Evolutionary conservation across 306 rosid species (phyloP).

Genomic region (Lablab purpureus): DNA sequence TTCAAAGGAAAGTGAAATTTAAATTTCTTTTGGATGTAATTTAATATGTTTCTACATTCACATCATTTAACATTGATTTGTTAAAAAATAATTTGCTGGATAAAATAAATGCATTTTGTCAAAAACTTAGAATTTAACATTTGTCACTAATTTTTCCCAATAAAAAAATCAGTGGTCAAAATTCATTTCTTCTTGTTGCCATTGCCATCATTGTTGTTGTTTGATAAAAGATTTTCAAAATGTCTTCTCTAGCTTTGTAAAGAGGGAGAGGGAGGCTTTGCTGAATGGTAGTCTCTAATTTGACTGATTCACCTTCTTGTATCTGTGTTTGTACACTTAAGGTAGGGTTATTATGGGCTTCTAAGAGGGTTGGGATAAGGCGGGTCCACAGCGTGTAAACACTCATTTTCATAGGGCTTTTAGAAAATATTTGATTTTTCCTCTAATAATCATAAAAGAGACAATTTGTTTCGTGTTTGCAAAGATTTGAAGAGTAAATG

Average conservation of each 20-base stretch:
- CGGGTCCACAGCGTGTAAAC: neutral
- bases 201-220: neutral
- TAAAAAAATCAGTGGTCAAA: neutral
- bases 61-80: conserved; percentile 27
- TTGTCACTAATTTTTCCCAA: neutral
- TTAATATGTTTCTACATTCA: neutral
- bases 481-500: neutral
- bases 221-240: conserved; percentile 21
- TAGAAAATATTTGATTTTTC: neutral
- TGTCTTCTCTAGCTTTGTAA: neutral
- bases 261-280: neutral
- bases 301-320: neutral
- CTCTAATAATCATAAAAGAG: neutral
- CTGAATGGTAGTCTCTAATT: neutral
- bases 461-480: neutral
- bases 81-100: conserved; percentile 7
- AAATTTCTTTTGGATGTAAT: conserved; percentile 27
- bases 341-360: conserved; percentile 5
- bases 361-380: neutral
- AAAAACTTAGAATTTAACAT: neutral
- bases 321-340: conserved; percentile 19
- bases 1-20: conserved; percentile 24
- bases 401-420: neutral
- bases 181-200: conserved; percentile 8
- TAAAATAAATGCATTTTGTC: neutral